Base-by-base conservation (phyloP, 352 stramenopile genomes). In the Phytophthora pseudosyringae region DNA sequence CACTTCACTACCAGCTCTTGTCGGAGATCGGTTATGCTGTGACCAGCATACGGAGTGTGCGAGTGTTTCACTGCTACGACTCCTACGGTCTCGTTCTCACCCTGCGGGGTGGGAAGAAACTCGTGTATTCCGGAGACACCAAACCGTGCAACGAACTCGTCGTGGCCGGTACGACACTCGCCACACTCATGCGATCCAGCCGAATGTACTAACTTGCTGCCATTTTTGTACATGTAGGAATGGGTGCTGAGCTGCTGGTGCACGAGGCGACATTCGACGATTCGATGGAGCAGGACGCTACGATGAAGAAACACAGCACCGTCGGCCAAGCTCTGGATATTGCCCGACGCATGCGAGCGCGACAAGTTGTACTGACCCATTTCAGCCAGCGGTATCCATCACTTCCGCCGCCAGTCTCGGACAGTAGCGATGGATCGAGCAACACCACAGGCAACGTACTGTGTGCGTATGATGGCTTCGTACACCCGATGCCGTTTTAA, bases 211-310 rank as follows among this genome's bases (percentile, higher is more conserved):
- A 50, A 63, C n/a, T 12, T 35, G 16, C 13, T 35, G 13, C 2
- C 18, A 12, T 18, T 44, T 32, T 50, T 54, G 15, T 41, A n/a
- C n/a, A 44, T 55, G 32, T 21, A 73, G 83, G 69, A 1, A 76
- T 81, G 55, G 63, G 71, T n/a, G 79, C 73, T 59, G 77, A 78
- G 67, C 49, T 99, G 44, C 75, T 99, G 12, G 97, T 99, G 64
- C 97, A 99, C 62, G 97, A 99, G 80, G 97, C 97, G 36, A 99
- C 97, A 2, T 99, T 99, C 68, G 96, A 98, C 32, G 91, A 99
- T 81, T 86, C 86, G 47, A 98, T 98, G 91, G 77, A 93, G 60
- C 79, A 96, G 8, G 94, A 99, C 57, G 97, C 97, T 0, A 59
- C 84, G 9, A 76, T 88, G 47, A 99, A 99, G 77, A 86, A 89